A percentile compares a stretch with the other conserved stretches of the same genome.
Conservation (phyloP, 495 filamentous ascomycete species). For the Aspergillus incahuasiensis region DNA sequence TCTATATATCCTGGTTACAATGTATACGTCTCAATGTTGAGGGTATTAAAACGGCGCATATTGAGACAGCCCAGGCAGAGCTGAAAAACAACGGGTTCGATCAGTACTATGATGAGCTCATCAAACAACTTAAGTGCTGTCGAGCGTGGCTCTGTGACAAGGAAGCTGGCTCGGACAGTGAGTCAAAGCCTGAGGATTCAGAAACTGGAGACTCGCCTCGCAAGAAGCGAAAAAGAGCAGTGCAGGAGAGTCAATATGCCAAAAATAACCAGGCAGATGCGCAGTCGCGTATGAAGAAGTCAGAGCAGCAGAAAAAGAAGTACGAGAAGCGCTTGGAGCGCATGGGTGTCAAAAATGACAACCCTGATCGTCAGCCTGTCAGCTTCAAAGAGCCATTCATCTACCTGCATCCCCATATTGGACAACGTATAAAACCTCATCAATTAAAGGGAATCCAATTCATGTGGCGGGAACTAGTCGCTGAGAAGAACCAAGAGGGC, state of each 20-base stretch:
- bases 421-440: slow-evolving; percentile 50
- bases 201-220: slow-evolving; percentile 14
- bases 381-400: slow-evolving; percentile 64
- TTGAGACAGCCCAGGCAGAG: slow-evolving; percentile 19
- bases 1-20: slow-evolving; percentile 40
- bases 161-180: background rate
- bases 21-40: slow-evolving; percentile 17
- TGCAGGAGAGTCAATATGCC: slow-evolving; percentile 44
- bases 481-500: slow-evolving; percentile 55
- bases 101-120: slow-evolving; percentile 24
- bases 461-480: slow-evolving; percentile 81
- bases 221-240: slow-evolving; percentile 45
- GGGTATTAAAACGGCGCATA: slow-evolving; percentile 18
- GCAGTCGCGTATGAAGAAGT: slow-evolving; percentile 37
- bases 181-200: no score
- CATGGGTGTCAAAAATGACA: slow-evolving; percentile 36
- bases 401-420: slow-evolving; percentile 46
- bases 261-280: slow-evolving; percentile 43
- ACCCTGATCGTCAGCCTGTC: slow-evolving; percentile 53
- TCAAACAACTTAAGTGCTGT: slow-evolving; percentile 17
- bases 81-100: slow-evolving; percentile 11
- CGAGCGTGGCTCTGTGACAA: slow-evolving; percentile 3
- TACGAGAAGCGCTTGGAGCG: slow-evolving; percentile 40
- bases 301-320: slow-evolving; percentile 45
- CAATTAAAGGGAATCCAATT: slow-evolving; percentile 74